A percentile compares a stretch with the other conserved stretches of the same genome.
phyloP scores from a whole-genome alignment of 257 asterid genomes.

The Plectranthus barbatus region DNA sequence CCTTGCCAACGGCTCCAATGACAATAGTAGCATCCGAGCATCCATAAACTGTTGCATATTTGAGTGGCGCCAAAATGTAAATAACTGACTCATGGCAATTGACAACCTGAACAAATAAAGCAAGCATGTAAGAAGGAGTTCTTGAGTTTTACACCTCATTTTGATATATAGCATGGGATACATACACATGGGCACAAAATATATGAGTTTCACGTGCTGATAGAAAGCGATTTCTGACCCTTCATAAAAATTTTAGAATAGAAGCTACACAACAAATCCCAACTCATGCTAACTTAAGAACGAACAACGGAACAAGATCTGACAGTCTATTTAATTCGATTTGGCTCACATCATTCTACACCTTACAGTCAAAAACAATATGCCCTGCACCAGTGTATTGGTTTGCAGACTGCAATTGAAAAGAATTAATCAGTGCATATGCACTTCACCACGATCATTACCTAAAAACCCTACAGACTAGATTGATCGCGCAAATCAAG shows the following conservation, averaged over 20 bases:
- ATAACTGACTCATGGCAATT: conserved; percentile 96
- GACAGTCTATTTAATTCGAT: not conserved
- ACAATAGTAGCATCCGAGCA: conserved; percentile 97
- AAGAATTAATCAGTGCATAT: not conserved
- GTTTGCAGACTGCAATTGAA: not conserved
- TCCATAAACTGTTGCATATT: conserved; percentile 82
- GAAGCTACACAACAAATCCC: not conserved
- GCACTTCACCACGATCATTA: not conserved
- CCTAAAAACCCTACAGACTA: not conserved
- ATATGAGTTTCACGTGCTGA: not conserved
- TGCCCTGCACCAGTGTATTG: not conserved
- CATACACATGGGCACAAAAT: not conserved
- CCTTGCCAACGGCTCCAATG: conserved; percentile 99
- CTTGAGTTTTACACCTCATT: not conserved
- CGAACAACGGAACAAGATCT: not conserved
- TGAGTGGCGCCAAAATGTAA: conserved; percentile 83
- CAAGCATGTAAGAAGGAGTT: conserved; percentile 15
- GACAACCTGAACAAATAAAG: conserved; percentile 48
- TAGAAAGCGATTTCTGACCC: not conserved
- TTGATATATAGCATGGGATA: conserved; percentile 1
- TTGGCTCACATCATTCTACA: not conserved
- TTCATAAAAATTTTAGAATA: not conserved
- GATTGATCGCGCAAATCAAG: not conserved
- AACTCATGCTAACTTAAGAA: conserved; percentile 6
- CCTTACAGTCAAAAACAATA: not conserved